Evolutionary conservation across 2,329 filamentous ascomycete species (phyloP).

Genomic region (Pseudocercospora fijiensis): DNA sequence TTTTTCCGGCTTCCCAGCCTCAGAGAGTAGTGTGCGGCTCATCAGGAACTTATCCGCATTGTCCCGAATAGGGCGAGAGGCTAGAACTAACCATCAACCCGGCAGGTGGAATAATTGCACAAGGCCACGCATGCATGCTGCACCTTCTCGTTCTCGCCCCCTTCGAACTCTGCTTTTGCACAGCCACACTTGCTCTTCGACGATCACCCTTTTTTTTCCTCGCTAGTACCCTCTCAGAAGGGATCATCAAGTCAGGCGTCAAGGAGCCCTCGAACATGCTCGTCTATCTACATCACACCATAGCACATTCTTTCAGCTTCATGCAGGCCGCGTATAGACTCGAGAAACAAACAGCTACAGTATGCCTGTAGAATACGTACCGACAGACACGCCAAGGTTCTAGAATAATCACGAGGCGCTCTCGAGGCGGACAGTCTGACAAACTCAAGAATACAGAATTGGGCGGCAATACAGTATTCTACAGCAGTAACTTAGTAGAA

Average conservation of each 20-base stretch:
- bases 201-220: conserved; percentile 7
- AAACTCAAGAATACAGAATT: too few species aligned
- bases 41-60: background rate
- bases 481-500: too few species aligned
- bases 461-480: too few species aligned
- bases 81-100: conserved; percentile 14
- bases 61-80: background rate
- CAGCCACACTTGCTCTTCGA: conserved; percentile 12
- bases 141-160: conserved; percentile 15
- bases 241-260: conserved; percentile 19
- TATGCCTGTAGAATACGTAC: too few species aligned
- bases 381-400: too few species aligned
- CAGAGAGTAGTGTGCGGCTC: background rate
- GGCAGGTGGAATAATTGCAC: conserved; percentile 5
- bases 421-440: too few species aligned
- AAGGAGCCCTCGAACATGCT: conserved; percentile 3
- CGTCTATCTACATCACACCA: background rate
- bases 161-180: background rate
- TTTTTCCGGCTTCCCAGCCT: background rate
- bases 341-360: too few species aligned
- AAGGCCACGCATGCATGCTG: conserved; percentile 13
- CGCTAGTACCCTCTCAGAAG: background rate
- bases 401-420: too few species aligned
- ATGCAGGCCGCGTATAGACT: conserved; percentile 14
- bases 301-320: conserved; percentile 5